phyloP scores from a whole-genome alignment of 1,284 basidiomycete species.

The Papiliotrema flavescens region DNA sequence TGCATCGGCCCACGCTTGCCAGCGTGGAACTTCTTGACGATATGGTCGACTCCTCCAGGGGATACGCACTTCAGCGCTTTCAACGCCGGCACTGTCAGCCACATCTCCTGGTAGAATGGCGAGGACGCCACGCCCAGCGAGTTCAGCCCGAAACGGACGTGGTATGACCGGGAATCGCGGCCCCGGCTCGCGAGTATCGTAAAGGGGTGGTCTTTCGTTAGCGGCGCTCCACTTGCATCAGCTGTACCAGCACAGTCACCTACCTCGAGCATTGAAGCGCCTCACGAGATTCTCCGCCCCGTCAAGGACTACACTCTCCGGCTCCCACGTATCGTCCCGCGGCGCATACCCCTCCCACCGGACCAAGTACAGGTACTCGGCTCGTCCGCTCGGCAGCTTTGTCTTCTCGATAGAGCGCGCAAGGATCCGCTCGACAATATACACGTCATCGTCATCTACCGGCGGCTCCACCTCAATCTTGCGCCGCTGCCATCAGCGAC shows the following conservation, averaged over 20 bases:
- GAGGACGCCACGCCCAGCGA: slow-evolving; percentile 6
- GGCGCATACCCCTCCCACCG: slow-evolving; percentile 61
- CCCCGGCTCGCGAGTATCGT: slow-evolving; percentile 13
- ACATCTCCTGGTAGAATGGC: slow-evolving; percentile 16
- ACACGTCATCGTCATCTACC: neutral
- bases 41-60: neutral
- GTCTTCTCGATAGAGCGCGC: slow-evolving; percentile 21
- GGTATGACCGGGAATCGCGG: slow-evolving; percentile 6
- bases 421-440: slow-evolving; percentile 20
- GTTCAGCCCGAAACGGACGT: slow-evolving; percentile 18
- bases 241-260: neutral
- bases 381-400: slow-evolving; percentile 4
- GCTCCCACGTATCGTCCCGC: slow-evolving; percentile 63
- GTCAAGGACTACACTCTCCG: slow-evolving; percentile 49
- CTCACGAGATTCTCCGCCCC: slow-evolving; percentile 53
- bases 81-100: slow-evolving; percentile 20
- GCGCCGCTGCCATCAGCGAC: too few relatives aligned
- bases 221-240: too few relatives aligned
- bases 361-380: slow-evolving; percentile 53
- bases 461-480: neutral
- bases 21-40: slow-evolving; percentile 4
- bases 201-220: slow-evolving; percentile 17
- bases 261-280: slow-evolving; percentile 41
- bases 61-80: slow-evolving; percentile 2
- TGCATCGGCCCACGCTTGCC: neutral